Base-by-base conservation (phyloP, 2,329 filamentous ascomycete species). In the Trichoderma sp. region DNA sequence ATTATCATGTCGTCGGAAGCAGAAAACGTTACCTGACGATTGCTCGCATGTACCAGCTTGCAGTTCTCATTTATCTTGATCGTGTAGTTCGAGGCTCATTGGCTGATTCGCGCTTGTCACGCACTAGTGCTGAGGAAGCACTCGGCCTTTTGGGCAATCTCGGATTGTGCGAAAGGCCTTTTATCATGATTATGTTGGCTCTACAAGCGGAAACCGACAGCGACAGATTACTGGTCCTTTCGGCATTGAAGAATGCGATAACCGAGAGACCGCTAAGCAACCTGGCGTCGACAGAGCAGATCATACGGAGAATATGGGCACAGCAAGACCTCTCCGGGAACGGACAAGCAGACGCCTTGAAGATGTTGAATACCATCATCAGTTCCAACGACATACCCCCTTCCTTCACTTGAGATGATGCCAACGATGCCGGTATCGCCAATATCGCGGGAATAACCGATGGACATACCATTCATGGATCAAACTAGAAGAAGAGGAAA, bases 1-100 rank as follows among this genome's bases (percentile, higher is more conserved):
- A 75, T 12, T 75, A 56, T 9, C 71, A 76, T 29, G 53, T 59
- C 4, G 24, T n/a, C 21, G 75, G 71, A n/a, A 74, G 71, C 64
- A 69, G 53, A 18, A 62, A 74, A 16, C 71, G 63, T 3, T 74
- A 76, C 11, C 45, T 56, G 18, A 63, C 53, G 16, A 63, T 75
- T 24, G 71, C 75, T 38, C 71, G 64, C 62, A 65, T 76, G 62
- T 76, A 66, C 31, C 75, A 69, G 29, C 71, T 76, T 41, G 71
- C 71, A 12, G 56, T 74, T n/a, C 63, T 76, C 41, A 75, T 76
- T 29, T 74, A 76, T 45, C 63, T 76, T 14, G 63, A 74, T 71
- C 71, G 75, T 8, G 75, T 76, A 6, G 71, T 68, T 24, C 69
- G 63, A 31, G 71, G 75, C 2, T 74, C 69, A 18, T 35, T 45